Evolutionary conservation across 495 filamentous ascomycete genomes (phyloP).

Genomic region (Penicillium paxilli): DNA sequence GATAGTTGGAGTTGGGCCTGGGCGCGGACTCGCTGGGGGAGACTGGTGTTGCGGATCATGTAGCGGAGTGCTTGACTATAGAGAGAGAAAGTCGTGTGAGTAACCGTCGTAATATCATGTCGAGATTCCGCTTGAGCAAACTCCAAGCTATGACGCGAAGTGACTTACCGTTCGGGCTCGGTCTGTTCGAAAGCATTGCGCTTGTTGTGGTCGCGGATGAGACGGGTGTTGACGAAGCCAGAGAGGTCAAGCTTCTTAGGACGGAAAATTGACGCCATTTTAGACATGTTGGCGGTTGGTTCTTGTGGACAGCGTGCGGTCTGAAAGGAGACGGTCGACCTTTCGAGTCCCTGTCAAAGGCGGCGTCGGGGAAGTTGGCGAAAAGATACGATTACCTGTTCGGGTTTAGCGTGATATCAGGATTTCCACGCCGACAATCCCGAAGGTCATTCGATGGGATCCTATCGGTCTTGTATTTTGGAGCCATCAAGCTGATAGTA

Average conservation of each 20-base stretch:
- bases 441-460: not conserved
- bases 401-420: slow-evolving; percentile 31
- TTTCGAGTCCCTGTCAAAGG: slow-evolving; percentile 1
- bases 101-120: too few species aligned
- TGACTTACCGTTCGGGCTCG: slow-evolving; percentile 76
- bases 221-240: slow-evolving; percentile 77
- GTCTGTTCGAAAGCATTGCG: slow-evolving; percentile 83
- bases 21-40: slow-evolving; percentile 76
- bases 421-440: slow-evolving; percentile 11
- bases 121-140: too few species aligned
- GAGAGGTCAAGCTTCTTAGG: slow-evolving; percentile 85
- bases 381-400: slow-evolving; percentile 27
- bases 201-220: slow-evolving; percentile 93
- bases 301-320: not conserved
- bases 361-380: slow-evolving; percentile 26
- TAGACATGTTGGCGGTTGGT: slow-evolving; percentile 22
- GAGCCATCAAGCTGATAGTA: not conserved
- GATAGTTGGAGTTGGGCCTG: slow-evolving; percentile 90
- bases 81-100: not conserved
- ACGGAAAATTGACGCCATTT: slow-evolving; percentile 64
- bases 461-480: not conserved
- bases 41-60: slow-evolving; percentile 86
- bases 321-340: slow-evolving; percentile 4
- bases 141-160: not conserved
- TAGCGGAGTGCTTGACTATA: slow-evolving; percentile 92